phyloP scores from a whole-genome alignment of 2,329 filamentous ascomycete species.

The Botrytis byssoidea region DNA sequence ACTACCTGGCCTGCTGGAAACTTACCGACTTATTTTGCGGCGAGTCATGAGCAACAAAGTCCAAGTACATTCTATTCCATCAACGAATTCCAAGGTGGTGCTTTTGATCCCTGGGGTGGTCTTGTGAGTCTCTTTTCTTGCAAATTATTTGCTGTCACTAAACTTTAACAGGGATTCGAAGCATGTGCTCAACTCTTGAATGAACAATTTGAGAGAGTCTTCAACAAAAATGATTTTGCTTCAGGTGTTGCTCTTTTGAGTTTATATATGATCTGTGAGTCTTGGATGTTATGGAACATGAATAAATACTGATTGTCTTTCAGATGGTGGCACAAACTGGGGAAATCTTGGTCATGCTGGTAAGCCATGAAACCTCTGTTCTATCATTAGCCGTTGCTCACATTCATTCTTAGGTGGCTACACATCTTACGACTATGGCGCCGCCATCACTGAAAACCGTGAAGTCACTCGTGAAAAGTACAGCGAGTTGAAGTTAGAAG shows the following conservation, averaged over 20 bases:
- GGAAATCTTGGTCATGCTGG: slow-evolving; percentile 68
- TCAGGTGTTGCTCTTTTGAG: slow-evolving; percentile 67
- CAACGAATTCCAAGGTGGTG: slow-evolving; percentile 63
- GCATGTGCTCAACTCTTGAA: slow-evolving; percentile 65
- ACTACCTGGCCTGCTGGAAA: slow-evolving; percentile 56
- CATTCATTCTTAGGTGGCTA: slow-evolving; percentile 49
- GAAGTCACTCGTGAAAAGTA: slow-evolving; percentile 72
- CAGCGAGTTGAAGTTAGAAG: slow-evolving; percentile 73
- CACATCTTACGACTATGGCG: slow-evolving; percentile 57
- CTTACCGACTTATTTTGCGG: slow-evolving; percentile 56
- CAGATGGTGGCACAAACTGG: slow-evolving; percentile 76
- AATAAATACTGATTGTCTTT: slow-evolving; percentile 48
- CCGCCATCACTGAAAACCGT: slow-evolving; percentile 67
- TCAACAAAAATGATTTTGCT: slow-evolving; percentile 73
- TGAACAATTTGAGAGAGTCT: slow-evolving; percentile 73
- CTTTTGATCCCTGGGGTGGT: slow-evolving; percentile 75
- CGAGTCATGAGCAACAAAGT: slow-evolving; percentile 57
- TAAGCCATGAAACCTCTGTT: slow-evolving; percentile 4
- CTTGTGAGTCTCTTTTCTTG: slow-evolving; percentile 34
- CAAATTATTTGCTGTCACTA: slow-evolving; percentile 4
- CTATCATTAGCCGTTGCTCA: background rate
- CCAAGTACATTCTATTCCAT: slow-evolving; percentile 65
- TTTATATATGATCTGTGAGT: slow-evolving; percentile 65
- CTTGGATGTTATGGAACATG: background rate
- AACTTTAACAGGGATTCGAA: slow-evolving; percentile 53